These are phyloP conservation scores for Deakozyma indianensis DNA, from an alignment of 805 yeast species.

Conservation along the genomic window DNA sequence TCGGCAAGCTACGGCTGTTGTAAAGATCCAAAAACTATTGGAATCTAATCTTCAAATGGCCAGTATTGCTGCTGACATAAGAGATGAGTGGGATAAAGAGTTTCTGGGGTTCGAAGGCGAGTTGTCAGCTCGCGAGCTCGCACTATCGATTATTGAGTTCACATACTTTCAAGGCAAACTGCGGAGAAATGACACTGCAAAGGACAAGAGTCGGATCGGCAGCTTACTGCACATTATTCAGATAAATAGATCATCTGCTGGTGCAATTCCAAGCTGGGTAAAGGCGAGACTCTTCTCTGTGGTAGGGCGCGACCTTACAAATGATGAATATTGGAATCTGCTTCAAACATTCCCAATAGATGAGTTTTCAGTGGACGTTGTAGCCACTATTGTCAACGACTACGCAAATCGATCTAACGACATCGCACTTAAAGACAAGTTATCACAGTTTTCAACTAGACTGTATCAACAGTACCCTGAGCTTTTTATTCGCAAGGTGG, in stretches of 20 bases:
- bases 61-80: constrained; percentile 17
- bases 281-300: neutral
- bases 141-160: constrained; percentile 5
- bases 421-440: neutral
- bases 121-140: constrained; percentile 6
- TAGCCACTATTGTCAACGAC: neutral
- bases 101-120: constrained; percentile 8
- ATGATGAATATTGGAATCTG: neutral
- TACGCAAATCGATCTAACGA: neutral
- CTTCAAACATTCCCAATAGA: neutral
- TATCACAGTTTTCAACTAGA: neutral
- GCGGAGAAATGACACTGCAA: constrained; percentile 4
- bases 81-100: constrained; percentile 18
- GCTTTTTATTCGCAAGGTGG: neutral
- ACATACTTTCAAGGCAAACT: constrained; percentile 6
- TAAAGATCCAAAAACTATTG: constrained; percentile 34
- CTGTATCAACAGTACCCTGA: neutral
- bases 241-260: neutral
- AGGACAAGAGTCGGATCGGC: constrained; percentile 1
- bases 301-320: neutral
- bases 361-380: neutral
- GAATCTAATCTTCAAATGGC: constrained; percentile 26
- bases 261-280: neutral
- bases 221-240: neutral
- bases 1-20: constrained; percentile 33